phyloP scores from a whole-genome alignment of 2,329 filamentous ascomycete genomes.

The Zasmidium citrigriseum region DNA sequence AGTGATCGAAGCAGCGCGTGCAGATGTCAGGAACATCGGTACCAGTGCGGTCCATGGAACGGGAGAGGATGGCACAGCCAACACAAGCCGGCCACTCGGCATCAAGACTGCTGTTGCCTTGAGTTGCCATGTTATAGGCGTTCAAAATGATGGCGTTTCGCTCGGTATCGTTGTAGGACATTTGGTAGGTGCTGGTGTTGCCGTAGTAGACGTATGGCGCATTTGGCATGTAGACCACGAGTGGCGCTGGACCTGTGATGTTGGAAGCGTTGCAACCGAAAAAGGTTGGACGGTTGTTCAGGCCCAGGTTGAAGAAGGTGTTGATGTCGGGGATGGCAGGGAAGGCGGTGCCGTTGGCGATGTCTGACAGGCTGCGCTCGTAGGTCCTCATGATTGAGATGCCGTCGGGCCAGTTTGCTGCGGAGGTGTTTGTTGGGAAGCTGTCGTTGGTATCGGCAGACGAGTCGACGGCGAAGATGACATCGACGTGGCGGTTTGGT shows the following conservation, averaged over 20 bases:
- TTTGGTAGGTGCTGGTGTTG: slow-evolving; percentile 78
- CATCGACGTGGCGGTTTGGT: slow-evolving; percentile 69
- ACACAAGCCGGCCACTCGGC: slow-evolving; percentile 78
- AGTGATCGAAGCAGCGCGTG: slow-evolving; percentile 71
- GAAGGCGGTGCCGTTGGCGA: slow-evolving; percentile 70
- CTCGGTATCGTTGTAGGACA: slow-evolving; percentile 62
- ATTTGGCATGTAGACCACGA: slow-evolving; percentile 84
- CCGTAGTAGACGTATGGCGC: slow-evolving; percentile 65
- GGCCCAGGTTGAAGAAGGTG: slow-evolving; percentile 74
- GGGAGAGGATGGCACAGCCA: slow-evolving; percentile 79
- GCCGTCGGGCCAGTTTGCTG: slow-evolving; percentile 72
- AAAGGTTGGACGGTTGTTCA: slow-evolving; percentile 71
- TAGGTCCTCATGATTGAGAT: slow-evolving; percentile 74
- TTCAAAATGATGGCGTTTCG: slow-evolving; percentile 83
- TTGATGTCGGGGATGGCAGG: slow-evolving; percentile 71
- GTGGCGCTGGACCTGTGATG: slow-evolving; percentile 59
- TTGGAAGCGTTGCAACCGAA: slow-evolving; percentile 75
- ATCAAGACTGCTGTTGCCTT: slow-evolving; percentile 77
- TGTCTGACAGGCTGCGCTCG: slow-evolving; percentile 60
- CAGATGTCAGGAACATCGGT: slow-evolving; percentile 72
- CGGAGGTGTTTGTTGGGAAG: slow-evolving; percentile 31
- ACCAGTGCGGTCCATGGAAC: slow-evolving; percentile 71
- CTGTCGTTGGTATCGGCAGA: slow-evolving; percentile 66
- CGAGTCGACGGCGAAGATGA: slow-evolving; percentile 78
- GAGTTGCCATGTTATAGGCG: slow-evolving; percentile 80